Percentiles rank a stretch among this genome's conserved stretches.
phyloP scores from a whole-genome alignment of 2,329 filamentous ascomycete genomes.

The Cladosporium sp. region DNA sequence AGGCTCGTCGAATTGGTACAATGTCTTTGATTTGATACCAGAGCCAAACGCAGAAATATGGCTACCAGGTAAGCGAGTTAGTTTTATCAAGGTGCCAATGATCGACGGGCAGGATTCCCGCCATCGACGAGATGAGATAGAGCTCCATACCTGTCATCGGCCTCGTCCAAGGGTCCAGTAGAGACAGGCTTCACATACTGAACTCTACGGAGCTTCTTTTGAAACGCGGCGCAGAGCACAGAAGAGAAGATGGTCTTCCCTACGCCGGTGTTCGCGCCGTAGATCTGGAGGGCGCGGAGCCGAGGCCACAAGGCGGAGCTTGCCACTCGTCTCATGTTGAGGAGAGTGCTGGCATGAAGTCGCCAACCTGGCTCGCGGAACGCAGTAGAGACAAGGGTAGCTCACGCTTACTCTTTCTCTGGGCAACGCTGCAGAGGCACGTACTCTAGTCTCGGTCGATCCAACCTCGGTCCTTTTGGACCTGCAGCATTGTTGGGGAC shows the following conservation, averaged over 20 bases:
- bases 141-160: constrained; percentile 57
- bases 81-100: too few relatives aligned
- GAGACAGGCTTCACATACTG: constrained; percentile 77
- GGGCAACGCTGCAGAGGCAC: constrained; percentile 4
- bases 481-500: too few relatives aligned
- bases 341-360: not conserved
- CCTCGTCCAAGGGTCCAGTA: constrained; percentile 63
- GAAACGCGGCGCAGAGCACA: constrained; percentile 59
- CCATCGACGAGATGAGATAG: too few relatives aligned
- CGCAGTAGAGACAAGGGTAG: not conserved
- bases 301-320: constrained; percentile 61
- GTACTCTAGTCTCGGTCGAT: not conserved
- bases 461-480: constrained; percentile 1
- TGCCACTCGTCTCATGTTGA: constrained; percentile 40
- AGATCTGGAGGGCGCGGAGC: constrained; percentile 66
- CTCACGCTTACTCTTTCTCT: not conserved
- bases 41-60: constrained; percentile 58
- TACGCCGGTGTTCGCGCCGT: constrained; percentile 77
- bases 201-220: constrained; percentile 44
- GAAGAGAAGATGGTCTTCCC: constrained; percentile 80
- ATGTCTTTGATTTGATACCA: constrained; percentile 50
- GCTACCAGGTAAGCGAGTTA: constrained; percentile 32
- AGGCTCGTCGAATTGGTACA: constrained; percentile 67
- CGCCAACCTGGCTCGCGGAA: not conserved
- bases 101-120: too few relatives aligned